These are phyloP conservation scores for Gryganskiella cystojenkinii DNA, from an alignment of 192 early-diverging fungal genomes.

Conservation along the genomic window DNA sequence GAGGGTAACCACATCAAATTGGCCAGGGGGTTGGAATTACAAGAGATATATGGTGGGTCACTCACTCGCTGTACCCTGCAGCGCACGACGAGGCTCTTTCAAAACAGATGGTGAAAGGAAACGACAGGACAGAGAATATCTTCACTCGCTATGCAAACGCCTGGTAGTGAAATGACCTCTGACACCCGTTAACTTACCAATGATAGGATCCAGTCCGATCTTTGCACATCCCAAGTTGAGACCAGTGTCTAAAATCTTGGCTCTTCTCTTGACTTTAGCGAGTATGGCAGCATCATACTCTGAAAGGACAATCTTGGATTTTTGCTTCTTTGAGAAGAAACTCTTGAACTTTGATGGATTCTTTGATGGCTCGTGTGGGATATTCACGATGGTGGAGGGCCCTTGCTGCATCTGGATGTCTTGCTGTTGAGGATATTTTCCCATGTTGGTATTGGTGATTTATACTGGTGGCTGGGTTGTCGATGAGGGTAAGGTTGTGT, in stretches of 20 bases:
- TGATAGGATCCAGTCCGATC: slow-evolving; percentile 60
- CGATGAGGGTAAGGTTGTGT: no score
- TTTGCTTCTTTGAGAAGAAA: slow-evolving; percentile 31
- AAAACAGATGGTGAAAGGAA: no score
- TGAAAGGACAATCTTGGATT: slow-evolving; percentile 19
- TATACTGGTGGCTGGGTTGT: not conserved
- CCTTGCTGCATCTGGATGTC: not conserved
- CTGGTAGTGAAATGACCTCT: no score
- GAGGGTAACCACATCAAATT: no score
- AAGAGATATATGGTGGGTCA: no score
- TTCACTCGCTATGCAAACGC: no score
- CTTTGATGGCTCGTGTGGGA: not conserved
- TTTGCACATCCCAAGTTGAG: slow-evolving; percentile 50
- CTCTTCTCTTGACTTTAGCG: slow-evolving; percentile 55
- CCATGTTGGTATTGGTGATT: no score
- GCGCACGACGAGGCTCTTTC: no score
- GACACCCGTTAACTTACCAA: no score
- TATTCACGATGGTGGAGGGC: slow-evolving; percentile 2
- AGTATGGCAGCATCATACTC: slow-evolving; percentile 36
- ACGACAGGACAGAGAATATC: no score
- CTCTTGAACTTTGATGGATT: slow-evolving; percentile 18
- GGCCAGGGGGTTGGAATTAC: no score
- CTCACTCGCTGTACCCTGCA: no score
- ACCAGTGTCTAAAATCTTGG: slow-evolving; percentile 58
- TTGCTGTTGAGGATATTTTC: not conserved